A percentile compares a stretch with the other conserved stretches of the same genome.
phyloP scores from a whole-genome alignment of 805 yeast species.

The Wickerhamiella kazuoi region DNA sequence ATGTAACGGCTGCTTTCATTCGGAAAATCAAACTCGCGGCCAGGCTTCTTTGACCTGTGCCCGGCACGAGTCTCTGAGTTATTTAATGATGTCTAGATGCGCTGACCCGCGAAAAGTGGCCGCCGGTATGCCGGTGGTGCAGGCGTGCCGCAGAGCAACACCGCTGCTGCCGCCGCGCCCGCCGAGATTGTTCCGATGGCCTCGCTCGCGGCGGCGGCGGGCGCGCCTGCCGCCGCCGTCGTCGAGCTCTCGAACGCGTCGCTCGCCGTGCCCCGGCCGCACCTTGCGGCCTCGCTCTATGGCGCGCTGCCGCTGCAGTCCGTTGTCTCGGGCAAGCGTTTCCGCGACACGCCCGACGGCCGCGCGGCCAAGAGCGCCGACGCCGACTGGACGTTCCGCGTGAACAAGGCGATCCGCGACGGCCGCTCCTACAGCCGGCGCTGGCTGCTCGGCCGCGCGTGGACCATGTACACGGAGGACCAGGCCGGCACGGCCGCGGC shows the following conservation, averaged over 20 bases:
- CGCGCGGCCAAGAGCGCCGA: constrained; percentile 40
- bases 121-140: too few relatives aligned
- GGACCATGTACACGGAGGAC: constrained; percentile 57
- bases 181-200: not conserved
- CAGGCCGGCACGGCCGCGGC: constrained; percentile 21
- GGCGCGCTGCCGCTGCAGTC: constrained; percentile 63
- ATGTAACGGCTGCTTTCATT: too few relatives aligned
- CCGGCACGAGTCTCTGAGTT: too few relatives aligned
- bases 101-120: too few relatives aligned
- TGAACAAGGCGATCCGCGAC: constrained; percentile 55
- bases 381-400: constrained; percentile 91
- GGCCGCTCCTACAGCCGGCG: constrained; percentile 46
- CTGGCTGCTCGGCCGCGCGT: constrained; percentile 61
- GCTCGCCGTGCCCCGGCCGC: constrained; percentile 18
- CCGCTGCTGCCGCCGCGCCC: too few relatives aligned
- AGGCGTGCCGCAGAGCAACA: too few relatives aligned
- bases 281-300: constrained; percentile 28
- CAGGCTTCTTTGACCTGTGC: too few relatives aligned
- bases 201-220: not conserved
- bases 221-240: constrained; percentile 1
- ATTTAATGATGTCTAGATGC: too few relatives aligned
- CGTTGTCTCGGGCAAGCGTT: constrained; percentile 77
- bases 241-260: constrained; percentile 21
- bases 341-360: constrained; percentile 43
- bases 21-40: too few relatives aligned